These are phyloP conservation scores for Rosa hybrid DNA, from an alignment of 331 rosid genomes.

Conservation along the genomic window DNA sequence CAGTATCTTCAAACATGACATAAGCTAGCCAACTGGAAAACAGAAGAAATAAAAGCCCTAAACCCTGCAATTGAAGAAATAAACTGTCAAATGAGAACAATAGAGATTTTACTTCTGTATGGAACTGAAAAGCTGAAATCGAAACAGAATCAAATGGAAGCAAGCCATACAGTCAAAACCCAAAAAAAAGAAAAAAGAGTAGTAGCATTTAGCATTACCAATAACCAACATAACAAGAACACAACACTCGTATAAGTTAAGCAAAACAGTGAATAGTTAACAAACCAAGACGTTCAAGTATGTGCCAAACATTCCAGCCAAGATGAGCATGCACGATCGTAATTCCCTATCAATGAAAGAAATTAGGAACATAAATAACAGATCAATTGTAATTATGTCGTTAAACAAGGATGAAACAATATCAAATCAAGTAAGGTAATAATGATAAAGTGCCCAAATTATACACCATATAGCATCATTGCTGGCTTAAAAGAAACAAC, in stretches of 20 bases:
- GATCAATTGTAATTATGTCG: background rate
- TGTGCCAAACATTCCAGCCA: slow-evolving; percentile 93
- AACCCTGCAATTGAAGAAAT: slow-evolving; percentile 66
- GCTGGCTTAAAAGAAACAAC: background rate
- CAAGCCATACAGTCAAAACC: background rate
- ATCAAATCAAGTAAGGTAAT: background rate
- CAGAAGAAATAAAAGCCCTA: slow-evolving; percentile 82
- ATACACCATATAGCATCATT: background rate
- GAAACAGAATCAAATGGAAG: slow-evolving; percentile 7
- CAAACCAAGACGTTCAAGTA: slow-evolving; percentile 84
- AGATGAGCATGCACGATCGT: slow-evolving; percentile 60
- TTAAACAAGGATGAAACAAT: background rate
- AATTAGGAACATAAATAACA: background rate
- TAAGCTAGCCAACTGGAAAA: slow-evolving; percentile 94
- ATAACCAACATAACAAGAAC: background rate
- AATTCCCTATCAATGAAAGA: slow-evolving; percentile 62
- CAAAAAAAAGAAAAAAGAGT: no score
- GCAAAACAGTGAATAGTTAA: slow-evolving; percentile 25
- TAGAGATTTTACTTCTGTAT: background rate
- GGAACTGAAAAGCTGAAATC: background rate
- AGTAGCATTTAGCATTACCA: background rate
- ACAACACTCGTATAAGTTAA: slow-evolving; percentile 20
- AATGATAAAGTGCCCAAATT: background rate
- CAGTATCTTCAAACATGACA: slow-evolving; percentile 92
- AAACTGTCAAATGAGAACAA: slow-evolving; percentile 3